Base-by-base conservation (phyloP, 1,284 basidiomycete species). In the Apiotrichum mycotoxinovorans region DNA sequence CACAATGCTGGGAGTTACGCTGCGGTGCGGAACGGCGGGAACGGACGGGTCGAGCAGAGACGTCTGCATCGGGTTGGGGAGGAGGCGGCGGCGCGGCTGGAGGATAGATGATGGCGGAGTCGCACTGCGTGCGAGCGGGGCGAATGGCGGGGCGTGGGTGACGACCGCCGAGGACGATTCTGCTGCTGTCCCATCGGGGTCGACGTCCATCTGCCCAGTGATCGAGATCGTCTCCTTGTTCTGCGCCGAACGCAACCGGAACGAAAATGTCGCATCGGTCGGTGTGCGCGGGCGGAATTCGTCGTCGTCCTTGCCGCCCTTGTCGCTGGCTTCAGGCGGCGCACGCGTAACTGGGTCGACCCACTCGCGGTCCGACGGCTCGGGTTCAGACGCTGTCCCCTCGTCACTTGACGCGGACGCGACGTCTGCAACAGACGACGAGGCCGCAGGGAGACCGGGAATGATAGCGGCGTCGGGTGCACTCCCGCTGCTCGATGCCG, bases 331-430 rank as follows among this genome's bases (percentile, higher is more conserved):
- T 52, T 57, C 41, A 53, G 58, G 20, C 2, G 69, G 70, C 5
- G 69, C 71, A 23, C 72, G 58, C 3, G 74, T 75, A 9, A 74
- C 74, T 22, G 73, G 74, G 51, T 74, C 70, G n/a, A 70, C 62
- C 72, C 72, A 76, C 25, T 62, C 62, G 45, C 52, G 61, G 22
- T 57, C 60, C 3, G 45, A 54, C 30, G 46, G 54, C 41, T 65
- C 64, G n/a, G 45, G 54, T 17, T 61, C 63, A 8, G 55, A 61
- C 3, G 37, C 63, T 3, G 54, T 45, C 20, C 57, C 62, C 37
- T 60, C 64, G 35, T 61, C 59, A n/a, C 54, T 54, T 43, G 44
- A 52, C 27, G 50, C 53, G 25, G 37, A 42, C 25, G 44, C 49
- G 25, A 40, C 37, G n/a, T 44, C 46, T n/a, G 42, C 49, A 20